Base-by-base conservation (phyloP, 805 yeast genomes). In the Candida qinlingensis region DNA sequence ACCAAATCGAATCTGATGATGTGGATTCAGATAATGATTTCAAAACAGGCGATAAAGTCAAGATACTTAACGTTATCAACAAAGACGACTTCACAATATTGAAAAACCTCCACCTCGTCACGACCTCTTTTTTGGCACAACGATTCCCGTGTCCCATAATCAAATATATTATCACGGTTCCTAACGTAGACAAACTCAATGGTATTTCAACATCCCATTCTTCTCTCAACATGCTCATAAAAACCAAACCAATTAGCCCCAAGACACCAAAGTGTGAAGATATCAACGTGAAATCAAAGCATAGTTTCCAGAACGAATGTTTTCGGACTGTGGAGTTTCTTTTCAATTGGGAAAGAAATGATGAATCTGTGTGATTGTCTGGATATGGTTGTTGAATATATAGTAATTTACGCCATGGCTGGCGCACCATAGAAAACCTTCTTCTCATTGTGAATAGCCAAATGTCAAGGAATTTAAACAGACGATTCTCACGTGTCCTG, bases 1-100 rank as follows among this genome's bases (percentile, higher is more conserved):
- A 90, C 97, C 98, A 92, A 51, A 94, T 89, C 12, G 97, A 88
- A 68, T 94, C 98, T 0, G 94, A 85, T 0, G 97, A 81, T 0
- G 97, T 89, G 0, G 96, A 85, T 58, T 82, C 80, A 0, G 97
- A 89, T 39, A 94, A 73, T 0, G 97, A 89, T 56, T 87, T 85
- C 44, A 94, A 74, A 1, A 94, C 92, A 0, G 99, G 99, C 0
- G 97, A 86, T 39, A 92, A 71, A 1, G 94, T 82, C 39, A 89
- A 70, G 38, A 91, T 69, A 4, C 87, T 77, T 50, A 91, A 77
- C 2, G 83, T 74, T 10, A 91, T 83, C 29, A 94, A 68, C 3
- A 80, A 49, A 3, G 88, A 77, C 1, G 95, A 85, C 63, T 87
- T 87, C 35, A 83, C 50, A 4, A 75, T 39, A 7, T 34, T 33